These are phyloP conservation scores for Mycena belliarum DNA, from an alignment of 768 basidiomycete species.

Conservation along the genomic window DNA sequence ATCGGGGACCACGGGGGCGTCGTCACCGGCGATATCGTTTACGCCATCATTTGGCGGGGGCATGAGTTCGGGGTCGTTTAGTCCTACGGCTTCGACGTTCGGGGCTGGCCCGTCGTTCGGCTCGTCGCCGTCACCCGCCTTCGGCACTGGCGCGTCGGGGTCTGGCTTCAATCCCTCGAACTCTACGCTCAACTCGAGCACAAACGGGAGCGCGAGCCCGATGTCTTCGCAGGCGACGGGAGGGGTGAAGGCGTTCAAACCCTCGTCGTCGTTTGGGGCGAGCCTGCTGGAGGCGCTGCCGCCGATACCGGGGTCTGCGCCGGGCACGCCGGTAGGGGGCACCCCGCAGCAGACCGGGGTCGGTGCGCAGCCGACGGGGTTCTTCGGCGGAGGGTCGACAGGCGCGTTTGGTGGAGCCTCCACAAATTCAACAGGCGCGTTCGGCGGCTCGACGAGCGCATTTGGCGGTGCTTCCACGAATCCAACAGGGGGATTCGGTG, in stretches of 20 bases:
- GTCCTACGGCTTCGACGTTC: constrained; percentile 5
- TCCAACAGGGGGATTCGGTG: constrained; percentile 26
- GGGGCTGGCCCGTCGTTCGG: not conserved
- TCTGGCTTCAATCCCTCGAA: not conserved
- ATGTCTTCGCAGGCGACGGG: constrained; percentile 52
- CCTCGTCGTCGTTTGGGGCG: constrained; percentile 78
- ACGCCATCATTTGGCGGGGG: constrained; percentile 3
- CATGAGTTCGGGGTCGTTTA: constrained; percentile 15
- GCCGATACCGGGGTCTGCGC: constrained; percentile 62
- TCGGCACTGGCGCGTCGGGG: not conserved
- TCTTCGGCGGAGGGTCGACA: constrained; percentile 8
- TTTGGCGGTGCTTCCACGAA: constrained; percentile 41
- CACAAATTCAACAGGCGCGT: constrained; percentile 18
- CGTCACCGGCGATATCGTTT: constrained; percentile 21
- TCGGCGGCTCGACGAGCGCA: constrained; percentile 36
- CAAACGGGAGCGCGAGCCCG: not conserved
- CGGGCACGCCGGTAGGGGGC: constrained; percentile 46
- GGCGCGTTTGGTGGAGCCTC: constrained; percentile 4
- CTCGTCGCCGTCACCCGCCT: too few species aligned
- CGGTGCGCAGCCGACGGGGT: constrained; percentile 18
- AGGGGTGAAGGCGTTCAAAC: constrained; percentile 79
- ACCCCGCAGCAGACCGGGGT: constrained; percentile 26
- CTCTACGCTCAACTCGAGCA: constrained; percentile 12
- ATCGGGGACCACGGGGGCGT: constrained; percentile 24
- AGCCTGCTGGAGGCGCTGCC: constrained; percentile 74